Evolutionary conservation across 208 protist genomes (phyloP).

Genomic region (Trypanosoma cruzi): DNA sequence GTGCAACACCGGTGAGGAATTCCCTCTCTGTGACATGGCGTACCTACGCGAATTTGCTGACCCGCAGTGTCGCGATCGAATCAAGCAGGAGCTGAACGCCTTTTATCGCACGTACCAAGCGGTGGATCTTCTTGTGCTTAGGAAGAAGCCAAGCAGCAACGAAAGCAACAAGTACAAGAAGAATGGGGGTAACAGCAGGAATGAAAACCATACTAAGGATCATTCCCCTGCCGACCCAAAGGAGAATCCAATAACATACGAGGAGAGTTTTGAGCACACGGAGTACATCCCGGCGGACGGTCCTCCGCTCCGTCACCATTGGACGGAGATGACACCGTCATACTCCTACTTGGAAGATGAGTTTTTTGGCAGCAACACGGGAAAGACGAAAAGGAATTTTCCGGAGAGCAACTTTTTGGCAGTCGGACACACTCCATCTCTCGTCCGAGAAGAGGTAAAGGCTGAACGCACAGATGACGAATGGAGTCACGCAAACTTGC

Average conservation of each 20-base stretch:
- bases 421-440: slow-evolving; percentile 39
- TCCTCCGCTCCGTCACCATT: slow-evolving; percentile 57
- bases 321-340: slow-evolving; percentile 70
- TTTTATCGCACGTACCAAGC: slow-evolving; percentile 26
- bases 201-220: background rate
- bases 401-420: slow-evolving; percentile 58
- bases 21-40: slow-evolving; percentile 1
- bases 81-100: slow-evolving; percentile 22
- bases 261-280: slow-evolving; percentile 81
- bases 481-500: slow-evolving; percentile 13
- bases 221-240: background rate
- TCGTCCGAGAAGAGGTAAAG: background rate
- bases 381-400: background rate
- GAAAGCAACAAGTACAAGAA: too few relatives aligned
- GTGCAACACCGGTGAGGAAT: slow-evolving; percentile 5
- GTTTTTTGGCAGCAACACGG: slow-evolving; percentile 41
- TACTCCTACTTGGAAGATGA: slow-evolving; percentile 79
- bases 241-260: slow-evolving; percentile 44
- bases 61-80: slow-evolving; percentile 3
- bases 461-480: background rate
- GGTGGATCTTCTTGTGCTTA: slow-evolving; percentile 66
- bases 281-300: slow-evolving; percentile 61
- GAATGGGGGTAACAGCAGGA: background rate
- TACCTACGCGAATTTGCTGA: slow-evolving; percentile 22
- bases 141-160: slow-evolving; percentile 32